Base-by-base conservation (phyloP, 1,139 yeast species). In the Williopsis jadinii region DNA sequence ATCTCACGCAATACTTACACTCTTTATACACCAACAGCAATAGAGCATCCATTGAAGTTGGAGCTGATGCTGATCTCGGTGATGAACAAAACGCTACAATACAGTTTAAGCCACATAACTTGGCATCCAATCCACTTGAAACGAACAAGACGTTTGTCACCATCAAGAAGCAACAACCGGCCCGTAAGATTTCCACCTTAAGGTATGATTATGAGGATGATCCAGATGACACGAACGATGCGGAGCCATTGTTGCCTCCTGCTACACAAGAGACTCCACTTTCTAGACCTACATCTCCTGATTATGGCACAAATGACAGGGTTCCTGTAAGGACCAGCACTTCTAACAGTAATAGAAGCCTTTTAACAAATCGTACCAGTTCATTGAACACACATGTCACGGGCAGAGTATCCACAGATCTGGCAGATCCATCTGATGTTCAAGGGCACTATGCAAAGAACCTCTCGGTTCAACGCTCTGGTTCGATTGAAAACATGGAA, bases 91-190 rank as follows among this genome's bases (percentile, higher is more conserved):
- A 15, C 4, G 26, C 28, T 8, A 13, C 30, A 11, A 36, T 48
- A 13, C 53, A 47, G 11, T 51, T 68, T 38, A 63, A 67, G 52
- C 86, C 86, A 3, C 73, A 75, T 35, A 90, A 90, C 59, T 77
- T 79, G 33, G 97, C 97, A 1, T 68, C 83, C 12, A 84, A 88
- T 57, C 97, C 97, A 3, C 66, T 84, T 46, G 77, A 76, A 42
- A 83, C 95, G 1, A 73, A 70, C 37, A 86, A 84, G 53, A 60
- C 83, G 8, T 81, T 76, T 61, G 85, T 83, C 19, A 80, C 80
- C 12, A 82, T 83, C 51, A 83, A 83, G 58, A 70, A 77, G 49
- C 84, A 55, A 46, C 58, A 35, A 12, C 53, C 49, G 9, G 39
- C 29, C 11, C 51, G 45, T 5, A 42, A 35, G 13, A 9, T 39